Base-by-base conservation (phyloP, 2,329 filamentous ascomycete species). In the Fusarium denticulatum region DNA sequence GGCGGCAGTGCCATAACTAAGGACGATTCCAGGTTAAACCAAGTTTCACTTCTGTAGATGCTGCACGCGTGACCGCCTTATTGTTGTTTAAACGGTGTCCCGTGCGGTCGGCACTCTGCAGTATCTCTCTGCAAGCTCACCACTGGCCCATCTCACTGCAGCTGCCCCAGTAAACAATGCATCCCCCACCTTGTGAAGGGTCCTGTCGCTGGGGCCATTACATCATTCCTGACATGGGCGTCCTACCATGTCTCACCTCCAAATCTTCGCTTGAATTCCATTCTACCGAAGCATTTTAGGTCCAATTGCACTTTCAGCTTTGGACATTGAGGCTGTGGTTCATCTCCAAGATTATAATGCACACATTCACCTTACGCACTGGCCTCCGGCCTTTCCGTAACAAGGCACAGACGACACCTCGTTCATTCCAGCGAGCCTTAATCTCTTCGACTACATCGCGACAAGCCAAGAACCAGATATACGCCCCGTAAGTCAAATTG, bases 401-500 rank as follows among this genome's bases (percentile, higher is more conserved):
- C 28, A 74, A 73, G 24, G 40, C 47, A 16, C 47, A 30, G 45
- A 32, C 26, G 56, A 55, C 40, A 10, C 42, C 37, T 32, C 53
- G 40, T 36, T 64, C 70, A 49, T 58, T 49, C 46, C 61, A 60
- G 7, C 43, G 60, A 53, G 73, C 71, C 52, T 71, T 63, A 20
- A 67, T 79, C 53, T 78, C 77, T 20, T 78, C 79, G 8, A 76
- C 76, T 43, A 58, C 74, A 50, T 62, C 77, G 42, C 76, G 71
- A 52, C 71, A 57, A 47, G 75, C 76, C 56, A 81, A 79, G 73
- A 82, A 81, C 62, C 80, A 82, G 72, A 78, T 83, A 65, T 82
- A 80, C 65, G 72, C 79, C 46, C 77, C 81, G 82, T 83, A 68
- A 77, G 82, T 77, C 43, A 22, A 69, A 43, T 65, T 57, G 56